Conservation (phyloP, 2,329 filamentous ascomycete species). For the Cytospora schulzeri region DNA sequence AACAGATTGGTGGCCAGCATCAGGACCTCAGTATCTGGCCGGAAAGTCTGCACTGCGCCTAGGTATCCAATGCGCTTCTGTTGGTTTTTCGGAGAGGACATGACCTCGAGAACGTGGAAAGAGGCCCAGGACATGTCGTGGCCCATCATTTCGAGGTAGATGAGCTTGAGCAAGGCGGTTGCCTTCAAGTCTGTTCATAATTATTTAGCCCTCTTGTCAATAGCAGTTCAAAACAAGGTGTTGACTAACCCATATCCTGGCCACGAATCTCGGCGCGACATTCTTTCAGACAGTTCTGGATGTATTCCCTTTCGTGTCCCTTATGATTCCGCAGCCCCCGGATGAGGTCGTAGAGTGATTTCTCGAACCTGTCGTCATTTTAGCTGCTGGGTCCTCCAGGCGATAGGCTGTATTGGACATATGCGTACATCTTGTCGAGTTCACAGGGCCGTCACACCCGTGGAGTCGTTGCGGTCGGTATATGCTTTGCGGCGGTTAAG, state of each 20-base stretch:
- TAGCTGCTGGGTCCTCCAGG: constrained; percentile 26
- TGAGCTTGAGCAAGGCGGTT: constrained; percentile 89
- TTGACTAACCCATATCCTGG: constrained; percentile 80
- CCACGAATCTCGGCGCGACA: constrained; percentile 90
- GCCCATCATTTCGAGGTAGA: constrained; percentile 98
- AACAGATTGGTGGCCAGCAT: constrained; percentile 96
- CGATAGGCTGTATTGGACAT: background rate
- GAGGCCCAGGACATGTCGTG: constrained; percentile 99
- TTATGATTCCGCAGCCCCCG: constrained; percentile 94
- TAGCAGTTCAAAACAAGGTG: background rate
- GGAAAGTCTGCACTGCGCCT: constrained; percentile 93
- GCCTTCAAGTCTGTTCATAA: constrained; percentile 78
- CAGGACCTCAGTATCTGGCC: constrained; percentile 91
- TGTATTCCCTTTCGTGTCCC: constrained; percentile 92
- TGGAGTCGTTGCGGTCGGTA: constrained; percentile 6
- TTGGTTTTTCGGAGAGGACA: constrained; percentile 92
- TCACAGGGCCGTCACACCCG: constrained; percentile 9
- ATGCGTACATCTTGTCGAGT: constrained; percentile 32
- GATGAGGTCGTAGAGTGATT: constrained; percentile 98
- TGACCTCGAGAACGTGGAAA: constrained; percentile 97
- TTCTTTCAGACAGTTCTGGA: constrained; percentile 91
- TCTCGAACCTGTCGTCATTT: constrained; percentile 81
- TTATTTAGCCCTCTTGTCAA: background rate
- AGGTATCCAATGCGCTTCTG: constrained; percentile 96
- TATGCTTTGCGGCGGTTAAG: background rate